These are phyloP conservation scores for Botrytis tulipae DNA, from an alignment of 2,329 filamentous ascomycete species.

Conservation along the genomic window DNA sequence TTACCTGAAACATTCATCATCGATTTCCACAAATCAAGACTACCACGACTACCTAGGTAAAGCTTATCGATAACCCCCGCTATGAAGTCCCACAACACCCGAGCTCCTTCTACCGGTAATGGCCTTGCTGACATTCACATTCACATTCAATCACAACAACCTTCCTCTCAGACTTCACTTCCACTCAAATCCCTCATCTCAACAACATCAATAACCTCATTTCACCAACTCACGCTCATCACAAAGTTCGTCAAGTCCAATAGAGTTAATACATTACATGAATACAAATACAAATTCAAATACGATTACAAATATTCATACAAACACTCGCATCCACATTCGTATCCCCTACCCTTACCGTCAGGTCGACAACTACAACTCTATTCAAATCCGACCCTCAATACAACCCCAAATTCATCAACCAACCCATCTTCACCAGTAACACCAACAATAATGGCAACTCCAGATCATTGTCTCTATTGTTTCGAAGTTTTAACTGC, in stretches of 20 bases:
- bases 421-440: background rate
- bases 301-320: background rate
- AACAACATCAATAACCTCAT: background rate
- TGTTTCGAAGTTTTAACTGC: conserved; percentile 88
- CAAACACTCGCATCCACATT: background rate
- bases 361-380: background rate
- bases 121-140: background rate
- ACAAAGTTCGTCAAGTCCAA: background rate
- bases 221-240: background rate
- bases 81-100: conserved; percentile 14
- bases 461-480: conserved; percentile 79
- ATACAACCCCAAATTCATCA: background rate
- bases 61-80: conserved; percentile 6
- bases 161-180: background rate
- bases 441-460: conserved; percentile 63
- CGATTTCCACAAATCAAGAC: background rate
- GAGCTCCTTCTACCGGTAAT: background rate
- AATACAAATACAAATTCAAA: background rate
- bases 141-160: background rate
- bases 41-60: too few relatives aligned
- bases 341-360: background rate
- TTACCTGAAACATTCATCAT: background rate
- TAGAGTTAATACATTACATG: background rate
- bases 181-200: background rate
- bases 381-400: background rate